These are phyloP conservation scores for Cutaneotrichosporon mucoides DNA, from an alignment of 1,284 basidiomycete species.

Conservation along the genomic window DNA sequence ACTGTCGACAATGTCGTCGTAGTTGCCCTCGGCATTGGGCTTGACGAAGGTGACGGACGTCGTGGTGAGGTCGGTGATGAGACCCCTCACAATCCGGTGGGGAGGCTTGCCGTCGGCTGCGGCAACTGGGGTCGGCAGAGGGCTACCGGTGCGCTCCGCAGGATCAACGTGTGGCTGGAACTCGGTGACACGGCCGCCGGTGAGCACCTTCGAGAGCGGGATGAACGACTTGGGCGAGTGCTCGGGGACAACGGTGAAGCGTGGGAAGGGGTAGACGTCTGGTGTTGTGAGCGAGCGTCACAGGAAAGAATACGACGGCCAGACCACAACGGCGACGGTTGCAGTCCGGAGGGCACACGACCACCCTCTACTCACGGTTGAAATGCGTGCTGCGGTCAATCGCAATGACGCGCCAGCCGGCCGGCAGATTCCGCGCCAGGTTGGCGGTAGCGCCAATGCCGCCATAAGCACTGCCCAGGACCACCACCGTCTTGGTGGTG, in stretches of 20 bases:
- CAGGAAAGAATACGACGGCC: no score
- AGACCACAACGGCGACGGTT: no score
- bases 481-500: slow-evolving; percentile 52
- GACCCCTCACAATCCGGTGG: slow-evolving; percentile 51
- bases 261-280: slow-evolving; percentile 53
- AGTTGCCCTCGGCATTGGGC: slow-evolving; percentile 16
- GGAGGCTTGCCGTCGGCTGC: slow-evolving; percentile 21
- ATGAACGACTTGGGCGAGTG: slow-evolving; percentile 59
- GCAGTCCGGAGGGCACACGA: not conserved
- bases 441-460: slow-evolving; percentile 57
- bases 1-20: slow-evolving; percentile 12
- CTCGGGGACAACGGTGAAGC: slow-evolving; percentile 49
- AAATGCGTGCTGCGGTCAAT: slow-evolving; percentile 64
- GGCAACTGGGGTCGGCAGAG: not conserved
- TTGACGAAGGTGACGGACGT: slow-evolving; percentile 54
- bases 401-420: slow-evolving; percentile 61
- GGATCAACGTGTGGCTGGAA: slow-evolving; percentile 2
- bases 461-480: slow-evolving; percentile 61
- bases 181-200: slow-evolving; percentile 5
- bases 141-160: not conserved
- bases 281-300: not conserved
- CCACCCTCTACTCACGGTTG: slow-evolving; percentile 30
- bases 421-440: slow-evolving; percentile 58
- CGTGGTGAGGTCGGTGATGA: slow-evolving; percentile 52
- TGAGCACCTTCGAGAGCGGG: slow-evolving; percentile 56